Evolutionary conservation across 208 protist genomes (phyloP), one percentile per base, ranked within the genome.

Genomic region (Crithidia thermophila): DNA sequence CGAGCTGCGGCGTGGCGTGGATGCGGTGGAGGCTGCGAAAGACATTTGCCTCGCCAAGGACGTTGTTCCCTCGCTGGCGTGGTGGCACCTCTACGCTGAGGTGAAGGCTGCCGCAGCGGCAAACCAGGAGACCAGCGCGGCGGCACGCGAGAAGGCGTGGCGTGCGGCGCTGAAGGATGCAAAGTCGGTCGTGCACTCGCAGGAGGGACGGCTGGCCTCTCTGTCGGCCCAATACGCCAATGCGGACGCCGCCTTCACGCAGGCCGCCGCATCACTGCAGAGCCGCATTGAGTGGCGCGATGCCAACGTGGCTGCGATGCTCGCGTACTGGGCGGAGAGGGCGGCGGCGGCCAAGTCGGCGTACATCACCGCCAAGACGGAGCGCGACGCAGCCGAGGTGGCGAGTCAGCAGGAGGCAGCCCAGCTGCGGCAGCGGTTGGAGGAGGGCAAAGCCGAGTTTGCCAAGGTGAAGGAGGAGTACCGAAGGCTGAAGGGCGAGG

Each of bases 231-330:
- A 28, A 18, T 36, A 72, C 21, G 73, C 69, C 11, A n/a, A 68
- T 20, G n/a, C 27, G 13, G 77, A 84, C 18, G 34, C 61, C 5
- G 43, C 30, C 10, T 85, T 69, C 70, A 42, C 51, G 5, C 25
- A 71, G 1, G 52, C 60, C 9, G 66, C 57, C n/a, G 43, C 74
- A 0, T 28, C 39, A 0, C 70, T 90, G 13, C 50, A 66, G 11
- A 45, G 31, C 1, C 62, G 85, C 42, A 75, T 87, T 34, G 39
- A 59, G 42, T 67, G 80, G 63, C 81, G 85, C 21, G 85, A 90
- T 53, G 30, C 39, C 9, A 37, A 74, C 36, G 67, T 87, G 0
- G 40, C 67, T 6, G 49, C 50, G 14, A 72, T 81, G 56, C 51
- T 87, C 6, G 57, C 50, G 2, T 77, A 70, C 56, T 87, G 85